phyloP scores from a whole-genome alignment of 192 early-diverging fungal species.

The Oehlia diaphana region DNA sequence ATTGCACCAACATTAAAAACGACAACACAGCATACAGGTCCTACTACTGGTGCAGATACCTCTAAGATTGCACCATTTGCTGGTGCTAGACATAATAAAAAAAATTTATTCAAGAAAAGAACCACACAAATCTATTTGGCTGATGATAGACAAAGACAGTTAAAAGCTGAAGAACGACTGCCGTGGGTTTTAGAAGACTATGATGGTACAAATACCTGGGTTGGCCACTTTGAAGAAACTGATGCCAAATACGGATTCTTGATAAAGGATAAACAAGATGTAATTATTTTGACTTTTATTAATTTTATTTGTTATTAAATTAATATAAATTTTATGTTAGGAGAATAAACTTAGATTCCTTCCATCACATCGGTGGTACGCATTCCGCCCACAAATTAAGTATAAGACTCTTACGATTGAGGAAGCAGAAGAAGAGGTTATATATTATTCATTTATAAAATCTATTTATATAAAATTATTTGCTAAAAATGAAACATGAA shows the following conservation, averaged over 20 bases:
- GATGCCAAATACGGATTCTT: slow-evolving; percentile 78
- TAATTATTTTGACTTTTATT: not conserved
- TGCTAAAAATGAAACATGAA: not conserved
- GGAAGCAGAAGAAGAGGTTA: slow-evolving; percentile 68
- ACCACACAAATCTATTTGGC: slow-evolving; percentile 64
- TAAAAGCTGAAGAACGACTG: slow-evolving; percentile 71
- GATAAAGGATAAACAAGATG: slow-evolving; percentile 8
- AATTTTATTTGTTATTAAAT: not conserved
- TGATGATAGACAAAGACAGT: slow-evolving; percentile 42
- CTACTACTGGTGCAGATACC: slow-evolving; percentile 57
- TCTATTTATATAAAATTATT: not conserved
- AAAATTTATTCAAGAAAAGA: slow-evolving; percentile 78
- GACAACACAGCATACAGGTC: slow-evolving; percentile 30
- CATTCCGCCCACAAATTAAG: slow-evolving; percentile 67
- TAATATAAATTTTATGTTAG: not conserved
- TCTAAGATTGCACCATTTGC: slow-evolving; percentile 72
- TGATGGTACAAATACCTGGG: slow-evolving; percentile 64
- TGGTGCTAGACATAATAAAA: slow-evolving; percentile 72
- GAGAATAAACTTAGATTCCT: slow-evolving; percentile 50
- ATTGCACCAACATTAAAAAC: slow-evolving; percentile 2
- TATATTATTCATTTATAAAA: not conserved
- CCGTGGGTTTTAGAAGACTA: slow-evolving; percentile 81
- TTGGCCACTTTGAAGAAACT: slow-evolving; percentile 68
- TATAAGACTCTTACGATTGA: slow-evolving; percentile 67
- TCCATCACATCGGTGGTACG: slow-evolving; percentile 73